Evolutionary conservation across 805 yeast genomes (phyloP).

Genomic region (Wickerhamiella cacticola): DNA sequence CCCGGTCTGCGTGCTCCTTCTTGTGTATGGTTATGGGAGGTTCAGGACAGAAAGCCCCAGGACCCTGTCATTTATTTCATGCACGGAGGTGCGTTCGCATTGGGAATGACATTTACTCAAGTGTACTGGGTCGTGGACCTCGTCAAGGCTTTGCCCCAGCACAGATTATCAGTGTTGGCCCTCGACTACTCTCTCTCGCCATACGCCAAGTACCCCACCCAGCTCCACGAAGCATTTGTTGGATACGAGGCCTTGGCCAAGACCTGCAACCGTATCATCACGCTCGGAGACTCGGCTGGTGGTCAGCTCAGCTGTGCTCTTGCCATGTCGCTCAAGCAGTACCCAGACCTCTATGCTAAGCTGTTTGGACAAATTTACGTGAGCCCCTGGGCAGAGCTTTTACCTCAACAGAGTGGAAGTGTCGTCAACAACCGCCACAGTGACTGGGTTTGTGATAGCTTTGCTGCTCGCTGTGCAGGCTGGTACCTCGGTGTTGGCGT

Average conservation of each 20-base stretch:
- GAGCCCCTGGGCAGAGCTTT: conserved; percentile 11
- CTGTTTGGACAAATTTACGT: conserved; percentile 9
- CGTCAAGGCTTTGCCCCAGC: conserved; percentile 12
- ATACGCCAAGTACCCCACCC: conserved; percentile 22
- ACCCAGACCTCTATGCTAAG: conserved; percentile 1
- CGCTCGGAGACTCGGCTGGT: conserved; percentile 29
- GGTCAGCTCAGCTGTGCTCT: conserved; percentile 23
- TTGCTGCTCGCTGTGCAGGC: conserved; percentile 1
- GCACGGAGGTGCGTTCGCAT: conserved; percentile 25
- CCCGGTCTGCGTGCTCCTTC: conserved; percentile 12
- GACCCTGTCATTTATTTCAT: conserved; percentile 24
- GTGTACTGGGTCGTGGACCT: conserved; percentile 16
- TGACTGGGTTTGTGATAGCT: conserved; percentile 6
- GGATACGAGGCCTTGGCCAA: conserved; percentile 5
- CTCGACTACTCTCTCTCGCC: conserved; percentile 27
- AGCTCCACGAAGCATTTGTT: conserved; percentile 20
- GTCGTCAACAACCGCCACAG: not conserved
- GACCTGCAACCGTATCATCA: conserved; percentile 17
- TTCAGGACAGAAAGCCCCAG: conserved; percentile 18
- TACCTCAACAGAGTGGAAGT: not conserved
- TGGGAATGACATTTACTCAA: conserved; percentile 19
- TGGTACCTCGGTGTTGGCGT: not conserved
- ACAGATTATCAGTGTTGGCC: conserved; percentile 21
- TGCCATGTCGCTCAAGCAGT: not conserved
- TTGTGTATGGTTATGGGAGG: conserved; percentile 21